Evolutionary conservation across 352 stramenopile species (phyloP).

Genomic region (Phytophthora europaea): DNA sequence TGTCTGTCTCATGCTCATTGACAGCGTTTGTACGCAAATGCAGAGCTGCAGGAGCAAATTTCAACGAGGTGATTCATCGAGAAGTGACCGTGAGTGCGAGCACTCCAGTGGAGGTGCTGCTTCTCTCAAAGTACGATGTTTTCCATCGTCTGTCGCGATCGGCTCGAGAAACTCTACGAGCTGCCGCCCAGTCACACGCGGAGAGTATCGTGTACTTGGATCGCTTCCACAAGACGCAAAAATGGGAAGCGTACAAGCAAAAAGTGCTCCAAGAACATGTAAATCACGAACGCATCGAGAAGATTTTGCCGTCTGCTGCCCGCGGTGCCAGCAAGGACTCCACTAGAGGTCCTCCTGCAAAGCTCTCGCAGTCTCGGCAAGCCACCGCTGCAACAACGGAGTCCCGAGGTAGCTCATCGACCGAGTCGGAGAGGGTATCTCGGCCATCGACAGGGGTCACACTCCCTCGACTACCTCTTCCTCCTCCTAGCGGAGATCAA

Average conservation of each 20-base stretch:
- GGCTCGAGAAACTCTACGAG: slow-evolving; percentile 63
- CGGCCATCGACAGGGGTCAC: not conserved
- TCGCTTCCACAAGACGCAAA: slow-evolving; percentile 74
- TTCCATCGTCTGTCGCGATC: slow-evolving; percentile 74
- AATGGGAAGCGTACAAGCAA: slow-evolving; percentile 72
- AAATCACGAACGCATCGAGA: slow-evolving; percentile 61
- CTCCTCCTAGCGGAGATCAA: not conserved
- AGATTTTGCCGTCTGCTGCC: slow-evolving; percentile 42
- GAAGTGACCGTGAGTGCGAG: slow-evolving; percentile 72
- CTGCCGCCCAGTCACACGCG: slow-evolving; percentile 50
- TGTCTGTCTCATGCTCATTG: not conserved
- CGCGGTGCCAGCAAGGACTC: not conserved
- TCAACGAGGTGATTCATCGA: slow-evolving; percentile 74
- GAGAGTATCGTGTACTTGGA: slow-evolving; percentile 75
- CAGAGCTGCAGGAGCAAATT: slow-evolving; percentile 69
- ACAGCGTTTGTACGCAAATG: not conserved
- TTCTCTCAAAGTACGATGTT: slow-evolving; percentile 85
- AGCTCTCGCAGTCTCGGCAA: slow-evolving; percentile 11
- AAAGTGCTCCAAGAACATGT: slow-evolving; percentile 56
- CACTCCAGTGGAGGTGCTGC: slow-evolving; percentile 73
- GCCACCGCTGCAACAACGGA: not conserved
- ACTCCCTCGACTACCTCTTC: slow-evolving; percentile 2
- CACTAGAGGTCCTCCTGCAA: not conserved
- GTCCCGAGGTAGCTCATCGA: not conserved
- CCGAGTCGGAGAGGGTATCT: not conserved